Conservation (phyloP, 352 stramenopile species). For the Discostella stelligera region DNA sequence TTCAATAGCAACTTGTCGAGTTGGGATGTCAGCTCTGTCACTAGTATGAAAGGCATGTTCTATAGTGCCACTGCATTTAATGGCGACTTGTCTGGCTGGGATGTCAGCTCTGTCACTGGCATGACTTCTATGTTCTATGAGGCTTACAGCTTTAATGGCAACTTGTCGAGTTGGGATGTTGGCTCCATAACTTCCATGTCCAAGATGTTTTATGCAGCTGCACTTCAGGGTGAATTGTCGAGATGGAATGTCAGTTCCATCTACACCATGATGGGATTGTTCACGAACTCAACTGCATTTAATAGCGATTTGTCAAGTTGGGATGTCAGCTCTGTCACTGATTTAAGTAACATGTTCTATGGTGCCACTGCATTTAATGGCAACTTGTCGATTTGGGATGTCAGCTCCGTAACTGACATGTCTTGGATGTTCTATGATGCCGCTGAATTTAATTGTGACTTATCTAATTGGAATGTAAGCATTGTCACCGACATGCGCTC, state of each 20-base stretch:
- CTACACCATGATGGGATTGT: constrained; percentile 27
- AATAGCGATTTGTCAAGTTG: constrained; percentile 30
- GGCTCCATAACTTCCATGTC: constrained; percentile 14
- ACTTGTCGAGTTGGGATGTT: constrained; percentile 33
- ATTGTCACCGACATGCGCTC: neutral
- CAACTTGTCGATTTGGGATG: constrained; percentile 23
- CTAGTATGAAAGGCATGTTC: too few relatives aligned
- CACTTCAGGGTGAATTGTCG: constrained; percentile 25
- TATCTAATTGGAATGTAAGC: constrained; percentile 22
- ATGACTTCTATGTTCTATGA: constrained; percentile 45
- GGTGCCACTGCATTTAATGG: constrained; percentile 25
- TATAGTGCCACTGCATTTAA: too few relatives aligned
- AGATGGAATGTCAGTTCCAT: constrained; percentile 31
- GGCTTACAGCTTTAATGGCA: constrained; percentile 30
- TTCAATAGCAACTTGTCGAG: too few relatives aligned
- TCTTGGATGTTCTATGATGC: constrained; percentile 10
- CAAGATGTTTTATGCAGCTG: constrained; percentile 39
- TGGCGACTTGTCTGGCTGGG: too few relatives aligned
- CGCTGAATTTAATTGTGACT: neutral
- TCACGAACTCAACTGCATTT: constrained; percentile 21
- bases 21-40: too few relatives aligned
- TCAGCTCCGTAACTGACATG: constrained; percentile 14
- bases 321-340: constrained; percentile 20
- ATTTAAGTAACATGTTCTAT: constrained; percentile 42
- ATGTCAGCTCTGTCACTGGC: too few relatives aligned